Evolutionary conservation across 768 basidiomycete species (phyloP), one percentile per base, ranked within the genome.

Genomic region (Saitozyma podzolica): DNA sequence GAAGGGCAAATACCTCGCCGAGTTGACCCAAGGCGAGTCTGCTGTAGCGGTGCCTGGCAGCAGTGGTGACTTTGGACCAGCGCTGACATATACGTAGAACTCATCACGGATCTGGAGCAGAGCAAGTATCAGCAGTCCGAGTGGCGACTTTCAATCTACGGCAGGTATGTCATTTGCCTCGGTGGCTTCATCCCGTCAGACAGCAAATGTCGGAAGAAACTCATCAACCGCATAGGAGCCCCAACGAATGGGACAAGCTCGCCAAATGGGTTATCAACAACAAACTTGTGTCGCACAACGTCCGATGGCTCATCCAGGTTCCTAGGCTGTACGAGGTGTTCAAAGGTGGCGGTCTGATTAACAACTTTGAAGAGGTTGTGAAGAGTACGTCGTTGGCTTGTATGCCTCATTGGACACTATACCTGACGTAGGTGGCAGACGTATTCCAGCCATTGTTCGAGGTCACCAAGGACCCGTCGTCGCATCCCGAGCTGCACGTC

Each of bases 121-220:
- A 93, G 90, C 83, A 99, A 99, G 80, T 99, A 99, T 73, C 96
- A 98, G 89, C 93, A 94, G 68, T 92, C 90, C 65, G 96, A 99
- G 82, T 99, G 96, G 92, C 87, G 96, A 6, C 85, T 98, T 60
- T 95, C 92, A 66, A 90, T 99, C 65, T 99, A 98, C 69, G 96
- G 94, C 3, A 86, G 92, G 77, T 78, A 9, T 62, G 77, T 60
- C 2, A 39, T 17, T 10, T 45, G 42, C 13, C 45, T 47, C 17
- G 37, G 39, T 5, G 29, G 29, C 29, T 29, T 29, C 29, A 29
- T 29, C 29, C 29, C 29, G 29, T 29, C 29, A 29, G 29, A 29
- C 29, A 29, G 29, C 29, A 29, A 29, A 29, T 29, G 29, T 29
- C 5, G 29, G 29, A 29, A 29, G 29, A 29, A 29, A 29, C 29